Evolutionary conservation across 805 yeast genomes (phyloP), one percentile per base, ranked within the genome.

Genomic region (Nakazawaea laoshanensis): DNA sequence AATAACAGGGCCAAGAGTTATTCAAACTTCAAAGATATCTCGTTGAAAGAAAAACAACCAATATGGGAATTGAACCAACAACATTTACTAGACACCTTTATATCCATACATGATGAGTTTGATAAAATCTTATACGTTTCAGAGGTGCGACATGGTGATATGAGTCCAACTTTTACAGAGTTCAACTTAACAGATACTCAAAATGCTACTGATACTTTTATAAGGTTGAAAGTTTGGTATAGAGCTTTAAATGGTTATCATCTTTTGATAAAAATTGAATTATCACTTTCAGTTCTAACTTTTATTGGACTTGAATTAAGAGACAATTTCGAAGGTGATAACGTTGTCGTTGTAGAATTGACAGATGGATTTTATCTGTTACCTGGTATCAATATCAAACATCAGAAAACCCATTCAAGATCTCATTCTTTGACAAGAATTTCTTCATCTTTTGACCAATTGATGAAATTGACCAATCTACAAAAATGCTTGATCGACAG

Each of bases 401-500:
- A 16, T 5, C 29, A 27, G 12, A 17, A 10, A 20, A 17, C 9
- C 6, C 20, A 12, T 11, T 7, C 7, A 7, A 14, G 15, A 14
- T 10, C 7, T 10, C 15, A 25, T 7, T 23, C 24, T 24, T 12
- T 27, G 33, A 23, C 39, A 44, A 22, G 30, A 29, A 7, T 2
- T 49, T 62, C 1, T 50, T 64, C 33, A 6, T 46, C 59, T 0
- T 64, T 55, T 40, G 68, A 63, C 35, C 59, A 57, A 18, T 50
- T 61, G 9, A 60, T 64, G 67, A 63, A 61, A 32, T 33, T 64
- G 37, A 60, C 60, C 31, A 61, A 61, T 19, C 41, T 59, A 10
- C 57, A 59, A 11, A 38, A 49, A 12, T 58, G 63, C 32, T 50
- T 61, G 8, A 47, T 50, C 19, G 70, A 64, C 32, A 33, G 60